Base-by-base conservation (phyloP, 2,329 filamentous ascomycete species). In the Anthostomella pinea region DNA sequence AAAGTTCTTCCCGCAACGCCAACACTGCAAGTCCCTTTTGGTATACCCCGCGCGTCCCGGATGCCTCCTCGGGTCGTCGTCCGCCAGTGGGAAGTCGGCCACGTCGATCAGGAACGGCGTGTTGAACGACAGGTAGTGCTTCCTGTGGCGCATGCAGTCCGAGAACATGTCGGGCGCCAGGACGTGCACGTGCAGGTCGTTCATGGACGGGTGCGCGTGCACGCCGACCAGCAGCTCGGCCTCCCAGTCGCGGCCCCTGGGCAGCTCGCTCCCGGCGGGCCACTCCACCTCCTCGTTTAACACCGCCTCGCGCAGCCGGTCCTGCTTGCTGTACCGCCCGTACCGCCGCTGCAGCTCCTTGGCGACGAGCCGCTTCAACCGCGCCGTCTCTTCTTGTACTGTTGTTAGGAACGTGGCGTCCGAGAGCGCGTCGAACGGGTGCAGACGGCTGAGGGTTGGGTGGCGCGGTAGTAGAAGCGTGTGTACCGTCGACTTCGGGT, bases 101-200 rank as follows among this genome's bases (percentile, higher is more conserved):
- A 97, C 55, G 11, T 75, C 71, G 9, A 97, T 77, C 15, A 98
- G 77, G 59, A 97, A 98, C 3, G 77, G 76, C 34, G 90, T 94
- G 20, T 78, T 81, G 64, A 97, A 97, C 46, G 85, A 93, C 57
- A 93, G 87, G 65, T 96, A 97, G 65, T 97, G 93, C 60, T 89
- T 91, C 46, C 81, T 74, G 57, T 91, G 81, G 65, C 83, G 87
- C 62, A 96, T 49, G 29, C 73, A 74, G 8, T 77, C 73, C 23
- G 83, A 88, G 52, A 79, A 73, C 72, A 87, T 83, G 59, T 98
- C 93, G 13, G 79, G 70, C 24, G 85, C 87, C 39, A 97, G 65
- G 19, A 97, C 79, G 62, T 98, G 93, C 4, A 97, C 72, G 63
- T 98, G 93, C 36, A 97, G 59, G 60, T 97, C 88, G 46, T 78